Percentiles rank a stretch among this genome's conserved stretches.
Evolutionary conservation across 2,329 filamentous ascomycete genomes (phyloP).

Genomic region (Ophiostoma perfectum): DNA sequence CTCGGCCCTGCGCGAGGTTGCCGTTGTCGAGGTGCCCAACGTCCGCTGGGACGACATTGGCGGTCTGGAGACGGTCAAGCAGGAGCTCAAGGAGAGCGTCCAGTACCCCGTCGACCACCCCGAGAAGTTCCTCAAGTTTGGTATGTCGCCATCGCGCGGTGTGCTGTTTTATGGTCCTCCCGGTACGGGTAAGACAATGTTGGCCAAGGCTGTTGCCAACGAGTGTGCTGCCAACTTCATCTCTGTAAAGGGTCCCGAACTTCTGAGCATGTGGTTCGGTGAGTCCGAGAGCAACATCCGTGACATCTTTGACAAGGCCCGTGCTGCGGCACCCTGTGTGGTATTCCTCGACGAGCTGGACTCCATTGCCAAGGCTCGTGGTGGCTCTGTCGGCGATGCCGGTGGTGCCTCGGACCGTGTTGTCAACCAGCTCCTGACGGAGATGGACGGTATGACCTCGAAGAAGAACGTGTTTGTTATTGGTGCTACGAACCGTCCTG

Average conservation of each 20-base stretch:
- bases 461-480: conserved; percentile 99
- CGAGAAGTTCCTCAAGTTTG: conserved; percentile 99
- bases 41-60: conserved; percentile 99
- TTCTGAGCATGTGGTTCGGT: conserved; percentile 99
- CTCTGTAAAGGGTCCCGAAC: conserved; percentile 95
- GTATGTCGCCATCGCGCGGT: conserved; percentile 94
- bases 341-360: conserved; percentile 99
- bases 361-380: conserved; percentile 98
- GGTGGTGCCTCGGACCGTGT: conserved; percentile 98
- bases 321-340: conserved; percentile 93
- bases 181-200: conserved; percentile 99
- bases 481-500: conserved; percentile 95
- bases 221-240: conserved; percentile 99
- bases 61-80: conserved; percentile 97
- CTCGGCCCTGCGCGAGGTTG: conserved; percentile 95
- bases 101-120: conserved; percentile 99
- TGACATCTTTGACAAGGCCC: conserved; percentile 99
- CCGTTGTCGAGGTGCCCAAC: conserved; percentile 98
- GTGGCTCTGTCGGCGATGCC: conserved; percentile 90
- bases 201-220: conserved; percentile 98
- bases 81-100: conserved; percentile 96
- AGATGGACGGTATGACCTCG: conserved; percentile 99
- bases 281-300: conserved; percentile 99
- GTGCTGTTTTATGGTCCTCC: conserved; percentile 98
- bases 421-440: conserved; percentile 97